Evolutionary conservation across 2,329 filamentous ascomycete species (phyloP).

Genomic region (Acrodontium crateriforme): DNA sequence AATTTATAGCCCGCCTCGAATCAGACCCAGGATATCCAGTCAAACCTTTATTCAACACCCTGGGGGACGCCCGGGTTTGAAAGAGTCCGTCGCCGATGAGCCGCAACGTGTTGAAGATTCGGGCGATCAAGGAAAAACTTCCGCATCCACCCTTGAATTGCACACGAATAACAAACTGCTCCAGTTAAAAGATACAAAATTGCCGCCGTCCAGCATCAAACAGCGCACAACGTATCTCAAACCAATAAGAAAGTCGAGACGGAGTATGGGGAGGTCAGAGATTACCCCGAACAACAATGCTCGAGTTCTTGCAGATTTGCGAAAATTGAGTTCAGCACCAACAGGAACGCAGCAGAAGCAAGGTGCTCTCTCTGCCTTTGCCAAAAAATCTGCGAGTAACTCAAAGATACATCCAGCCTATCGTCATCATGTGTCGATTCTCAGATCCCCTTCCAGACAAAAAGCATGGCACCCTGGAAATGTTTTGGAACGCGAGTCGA

Average conservation of each 20-base stretch:
- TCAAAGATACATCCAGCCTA: neutral
- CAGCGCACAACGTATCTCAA: too few relatives aligned
- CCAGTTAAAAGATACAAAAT: too few relatives aligned
- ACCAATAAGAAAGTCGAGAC: too few relatives aligned
- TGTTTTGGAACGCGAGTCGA: constrained; percentile 1
- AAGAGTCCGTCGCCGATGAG: constrained; percentile 3
- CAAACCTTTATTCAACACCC: constrained; percentile 21
- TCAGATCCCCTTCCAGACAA: neutral
- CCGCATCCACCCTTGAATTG: too few relatives aligned
- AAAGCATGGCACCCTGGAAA: neutral
- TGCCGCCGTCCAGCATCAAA: too few relatives aligned
- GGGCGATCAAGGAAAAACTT: too few relatives aligned
- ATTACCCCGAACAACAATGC: constrained; percentile 9
- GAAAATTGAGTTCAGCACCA: constrained; percentile 8
- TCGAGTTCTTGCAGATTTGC: constrained; percentile 13
- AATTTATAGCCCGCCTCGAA: constrained; percentile 9
- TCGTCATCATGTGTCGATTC: neutral
- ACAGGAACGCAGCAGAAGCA: constrained; percentile 1
- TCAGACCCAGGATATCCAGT: constrained; percentile 21
- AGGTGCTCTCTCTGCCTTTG: constrained; percentile 5
- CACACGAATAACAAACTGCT: too few relatives aligned
- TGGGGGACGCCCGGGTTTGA: too few relatives aligned
- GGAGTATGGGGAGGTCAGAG: too few relatives aligned
- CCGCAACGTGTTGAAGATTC: too few relatives aligned
- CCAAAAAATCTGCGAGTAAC: constrained; percentile 1